phyloP scores from a whole-genome alignment of 768 basidiomycete species.

The Amanita fuliginea region DNA sequence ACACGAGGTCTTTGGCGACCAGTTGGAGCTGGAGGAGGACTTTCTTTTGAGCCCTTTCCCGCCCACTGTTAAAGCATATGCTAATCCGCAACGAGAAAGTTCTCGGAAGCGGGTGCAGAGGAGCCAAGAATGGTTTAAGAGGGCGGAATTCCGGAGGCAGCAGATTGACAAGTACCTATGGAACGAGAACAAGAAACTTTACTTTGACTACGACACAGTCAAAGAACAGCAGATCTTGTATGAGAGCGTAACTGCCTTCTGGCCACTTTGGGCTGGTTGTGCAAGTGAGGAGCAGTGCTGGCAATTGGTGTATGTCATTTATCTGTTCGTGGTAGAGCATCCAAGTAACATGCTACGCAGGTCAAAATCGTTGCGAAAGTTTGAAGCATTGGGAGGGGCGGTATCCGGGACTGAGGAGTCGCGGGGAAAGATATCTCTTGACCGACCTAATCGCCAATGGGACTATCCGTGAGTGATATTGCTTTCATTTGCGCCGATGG shows the following conservation, averaged over 20 bases:
- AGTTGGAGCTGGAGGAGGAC: slow-evolving; percentile 86
- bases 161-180: slow-evolving; percentile 93
- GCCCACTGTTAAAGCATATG: slow-evolving; percentile 60
- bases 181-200: slow-evolving; percentile 91
- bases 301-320: slow-evolving; percentile 71
- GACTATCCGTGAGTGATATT: slow-evolving; percentile 73
- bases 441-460: slow-evolving; percentile 98
- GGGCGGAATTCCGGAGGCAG: slow-evolving; percentile 73
- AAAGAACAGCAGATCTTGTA: slow-evolving; percentile 88
- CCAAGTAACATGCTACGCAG: slow-evolving; percentile 24
- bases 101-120: slow-evolving; percentile 53
- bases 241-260: slow-evolving; percentile 94
- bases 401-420: slow-evolving; percentile 97
- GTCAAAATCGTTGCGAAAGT: slow-evolving; percentile 81
- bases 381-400: slow-evolving; percentile 91
- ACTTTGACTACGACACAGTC: slow-evolving; percentile 94
- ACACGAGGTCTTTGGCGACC: slow-evolving; percentile 87
- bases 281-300: slow-evolving; percentile 93
- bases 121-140: slow-evolving; percentile 87
- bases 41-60: slow-evolving; percentile 91
- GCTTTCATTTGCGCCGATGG: background rate
- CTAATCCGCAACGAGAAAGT: slow-evolving; percentile 45
- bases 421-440: slow-evolving; percentile 89
- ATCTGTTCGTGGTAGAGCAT: slow-evolving; percentile 10
- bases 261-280: slow-evolving; percentile 96